Percentiles rank a stretch among this genome's conserved stretches.
phyloP scores from a whole-genome alignment of 208 protist species.

The Polymyxa betae region DNA sequence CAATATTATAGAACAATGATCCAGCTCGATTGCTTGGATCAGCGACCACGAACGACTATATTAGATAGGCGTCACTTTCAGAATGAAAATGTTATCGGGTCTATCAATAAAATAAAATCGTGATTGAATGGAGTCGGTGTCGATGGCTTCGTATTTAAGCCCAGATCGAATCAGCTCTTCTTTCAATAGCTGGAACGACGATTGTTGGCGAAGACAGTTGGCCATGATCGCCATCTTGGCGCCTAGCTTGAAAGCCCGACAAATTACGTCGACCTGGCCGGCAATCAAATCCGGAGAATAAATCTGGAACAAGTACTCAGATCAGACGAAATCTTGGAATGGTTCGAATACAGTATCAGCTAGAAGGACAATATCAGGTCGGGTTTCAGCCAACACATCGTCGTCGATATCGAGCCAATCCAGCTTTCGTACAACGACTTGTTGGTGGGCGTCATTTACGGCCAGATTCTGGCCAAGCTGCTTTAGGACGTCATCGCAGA shows the following conservation, averaged over 20 bases:
- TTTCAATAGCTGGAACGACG: conserved; percentile 15
- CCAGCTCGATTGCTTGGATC: too few species aligned
- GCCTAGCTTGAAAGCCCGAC: not conserved
- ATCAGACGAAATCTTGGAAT: not conserved
- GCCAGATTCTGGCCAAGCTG: not conserved
- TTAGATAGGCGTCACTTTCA: too few species aligned
- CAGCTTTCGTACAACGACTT: not conserved
- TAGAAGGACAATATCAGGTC: not conserved
- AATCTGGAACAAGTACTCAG: not conserved
- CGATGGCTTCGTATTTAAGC: not conserved
- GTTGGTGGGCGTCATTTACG: conserved; percentile 1
- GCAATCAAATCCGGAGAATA: conserved; percentile 45
- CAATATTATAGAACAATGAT: too few species aligned
- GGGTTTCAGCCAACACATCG: not conserved
- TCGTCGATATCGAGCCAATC: conserved; percentile 37
- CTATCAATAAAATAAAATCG: not conserved
- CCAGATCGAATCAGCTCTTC: not conserved
- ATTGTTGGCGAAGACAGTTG: not conserved
- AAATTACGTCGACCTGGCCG: not conserved
- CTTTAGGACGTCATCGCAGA: not conserved
- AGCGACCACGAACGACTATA: too few species aligned
- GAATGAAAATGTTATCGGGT: not conserved
- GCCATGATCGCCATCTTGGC: not conserved
- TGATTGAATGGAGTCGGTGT: not conserved
- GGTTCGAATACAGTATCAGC: not conserved